Percentiles rank a stretch among this genome's conserved stretches.
Conservation (phyloP, 208 protist species). For the Trypanosoma avium region DNA sequence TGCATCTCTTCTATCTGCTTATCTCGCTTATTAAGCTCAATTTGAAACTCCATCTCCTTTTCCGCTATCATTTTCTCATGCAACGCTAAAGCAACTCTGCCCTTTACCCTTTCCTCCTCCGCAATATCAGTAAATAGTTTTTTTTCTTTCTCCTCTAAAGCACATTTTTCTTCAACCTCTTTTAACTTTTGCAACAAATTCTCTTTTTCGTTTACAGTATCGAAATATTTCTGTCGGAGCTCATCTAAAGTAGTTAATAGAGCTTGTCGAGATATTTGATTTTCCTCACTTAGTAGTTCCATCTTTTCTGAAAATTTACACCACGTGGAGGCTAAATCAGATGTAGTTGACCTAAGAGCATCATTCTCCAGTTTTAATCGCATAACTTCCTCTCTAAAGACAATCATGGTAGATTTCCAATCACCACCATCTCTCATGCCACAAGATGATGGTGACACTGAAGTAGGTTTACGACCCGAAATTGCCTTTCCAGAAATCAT, state of each 20-base stretch:
- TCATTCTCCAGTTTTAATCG: conserved; percentile 21
- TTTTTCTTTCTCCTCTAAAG: conserved; percentile 5
- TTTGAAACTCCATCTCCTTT: conserved; percentile 14
- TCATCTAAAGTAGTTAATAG: conserved; percentile 13
- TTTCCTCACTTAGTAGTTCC: conserved; percentile 17
- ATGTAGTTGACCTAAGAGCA: conserved; percentile 4
- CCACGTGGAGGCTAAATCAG: conserved; percentile 7
- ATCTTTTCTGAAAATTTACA: conserved; percentile 13
- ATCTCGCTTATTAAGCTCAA: conserved; percentile 17
- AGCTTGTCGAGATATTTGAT: conserved; percentile 2
- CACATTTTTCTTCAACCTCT: conserved; percentile 13
- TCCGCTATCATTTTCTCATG: conserved; percentile 13
- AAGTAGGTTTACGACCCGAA: neutral
- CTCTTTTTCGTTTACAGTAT: conserved; percentile 9
- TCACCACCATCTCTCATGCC: conserved; percentile 7
- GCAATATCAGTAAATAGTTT: conserved; percentile 16
- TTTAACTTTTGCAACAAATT: conserved; percentile 16
- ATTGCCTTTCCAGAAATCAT: conserved; percentile 16
- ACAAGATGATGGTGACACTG: neutral
- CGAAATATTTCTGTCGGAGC: conserved; percentile 6
- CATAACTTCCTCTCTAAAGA: conserved; percentile 16
- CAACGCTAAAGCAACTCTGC: conserved; percentile 7
- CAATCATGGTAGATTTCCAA: conserved; percentile 14
- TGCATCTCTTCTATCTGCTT: conserved; percentile 19
- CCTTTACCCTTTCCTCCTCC: conserved; percentile 10